These are phyloP conservation scores for Colletotrichum navitas DNA, from an alignment of 2,329 filamentous ascomycete species.

Conservation along the genomic window DNA sequence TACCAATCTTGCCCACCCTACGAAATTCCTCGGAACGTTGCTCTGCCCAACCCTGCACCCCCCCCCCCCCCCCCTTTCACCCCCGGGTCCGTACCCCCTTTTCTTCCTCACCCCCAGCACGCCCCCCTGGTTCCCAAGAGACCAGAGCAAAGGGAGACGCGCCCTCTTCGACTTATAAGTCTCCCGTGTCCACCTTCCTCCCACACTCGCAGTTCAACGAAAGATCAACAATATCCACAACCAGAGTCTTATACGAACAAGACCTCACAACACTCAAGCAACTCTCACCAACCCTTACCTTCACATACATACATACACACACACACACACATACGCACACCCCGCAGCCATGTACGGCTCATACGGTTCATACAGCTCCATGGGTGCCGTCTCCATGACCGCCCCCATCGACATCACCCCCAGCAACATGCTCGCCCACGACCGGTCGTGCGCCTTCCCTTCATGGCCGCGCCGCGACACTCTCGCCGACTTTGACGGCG, in stretches of 20 bases:
- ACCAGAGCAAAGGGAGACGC: constrained; percentile 37
- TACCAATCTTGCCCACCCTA: constrained; percentile 17
- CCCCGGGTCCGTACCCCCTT: constrained; percentile 1
- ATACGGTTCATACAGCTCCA: constrained; percentile 64
- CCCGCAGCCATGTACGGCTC: constrained; percentile 61
- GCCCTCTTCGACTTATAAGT: constrained; percentile 40
- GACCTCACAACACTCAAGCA: constrained; percentile 36
- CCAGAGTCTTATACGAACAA: constrained; percentile 17
- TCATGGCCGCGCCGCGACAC: constrained; percentile 70
- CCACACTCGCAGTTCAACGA: constrained; percentile 27
- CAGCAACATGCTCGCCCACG: constrained; percentile 56
- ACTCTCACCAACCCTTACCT: constrained; percentile 29
- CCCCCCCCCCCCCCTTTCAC: not conserved
- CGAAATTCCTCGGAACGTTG: constrained; percentile 41
- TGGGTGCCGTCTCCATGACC: constrained; percentile 54
- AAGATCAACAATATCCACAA: constrained; percentile 33
- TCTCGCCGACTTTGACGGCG: constrained; percentile 58
- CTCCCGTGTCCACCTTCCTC: constrained; percentile 38
- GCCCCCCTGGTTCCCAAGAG: constrained; percentile 3
- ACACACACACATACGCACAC: constrained; percentile 34
- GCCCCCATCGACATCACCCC: constrained; percentile 61
- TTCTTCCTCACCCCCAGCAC: constrained; percentile 12
- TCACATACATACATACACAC: not conserved
- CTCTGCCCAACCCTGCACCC: constrained; percentile 33
- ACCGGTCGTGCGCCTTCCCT: constrained; percentile 66